Conservation (phyloP, 345 rosid genomes). For the Eucalyptus coolabah region DNA sequence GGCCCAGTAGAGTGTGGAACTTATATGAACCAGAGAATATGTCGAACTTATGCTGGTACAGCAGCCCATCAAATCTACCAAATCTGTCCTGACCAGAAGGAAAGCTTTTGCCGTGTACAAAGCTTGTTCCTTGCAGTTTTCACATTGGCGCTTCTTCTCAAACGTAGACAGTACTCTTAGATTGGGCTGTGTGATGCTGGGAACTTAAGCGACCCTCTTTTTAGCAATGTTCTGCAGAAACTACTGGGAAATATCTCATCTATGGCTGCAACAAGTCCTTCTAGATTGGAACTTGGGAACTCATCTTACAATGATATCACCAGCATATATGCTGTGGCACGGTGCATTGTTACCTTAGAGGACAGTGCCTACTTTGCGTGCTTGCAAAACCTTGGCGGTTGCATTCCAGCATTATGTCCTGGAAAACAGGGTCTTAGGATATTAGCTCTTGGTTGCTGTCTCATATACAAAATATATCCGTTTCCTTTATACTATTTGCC, state of each 20-base stretch:
- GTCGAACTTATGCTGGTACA: conserved; percentile 1
- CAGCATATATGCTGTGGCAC: conserved; percentile 10
- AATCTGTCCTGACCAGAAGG: conserved; percentile 1
- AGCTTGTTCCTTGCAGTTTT: conserved; percentile 4
- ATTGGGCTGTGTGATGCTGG: not conserved
- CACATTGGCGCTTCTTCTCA: conserved; percentile 7
- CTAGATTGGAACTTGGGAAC: conserved; percentile 7
- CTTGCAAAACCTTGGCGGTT: not conserved
- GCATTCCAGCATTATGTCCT: not conserved
- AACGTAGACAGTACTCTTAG: not conserved
- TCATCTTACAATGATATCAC: not conserved
- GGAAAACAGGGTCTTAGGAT: not conserved
- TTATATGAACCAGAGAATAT: not conserved
- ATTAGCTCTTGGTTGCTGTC: conserved; percentile 3
- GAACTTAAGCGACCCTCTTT: not conserved
- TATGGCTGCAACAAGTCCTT: conserved; percentile 1
- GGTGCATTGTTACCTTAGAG: conserved; percentile 15
- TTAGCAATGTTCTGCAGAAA: not conserved
- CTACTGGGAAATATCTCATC: not conserved
- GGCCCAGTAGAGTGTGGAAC: conserved; percentile 11
- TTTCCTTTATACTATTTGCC: not conserved
- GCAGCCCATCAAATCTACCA: not conserved
- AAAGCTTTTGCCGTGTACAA: not conserved
- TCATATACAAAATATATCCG: conserved; percentile 12
- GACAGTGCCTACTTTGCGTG: conserved; percentile 5